Evolutionary conservation across 768 basidiomycete species (phyloP), one percentile per base, ranked within the genome.

Genomic region (Tylopilus felleus): DNA sequence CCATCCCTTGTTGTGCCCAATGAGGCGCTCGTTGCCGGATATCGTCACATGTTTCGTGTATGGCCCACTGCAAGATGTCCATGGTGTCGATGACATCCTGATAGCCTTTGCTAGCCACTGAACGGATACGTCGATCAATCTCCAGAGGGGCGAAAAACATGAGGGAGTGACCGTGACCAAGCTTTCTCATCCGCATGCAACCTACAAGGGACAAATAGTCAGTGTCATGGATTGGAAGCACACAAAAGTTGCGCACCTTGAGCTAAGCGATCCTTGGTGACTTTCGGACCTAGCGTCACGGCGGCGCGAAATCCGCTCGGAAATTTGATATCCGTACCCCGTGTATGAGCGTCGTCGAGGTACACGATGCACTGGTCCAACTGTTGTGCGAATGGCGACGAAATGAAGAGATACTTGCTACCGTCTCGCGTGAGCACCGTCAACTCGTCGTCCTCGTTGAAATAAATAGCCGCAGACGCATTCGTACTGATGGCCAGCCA

Each of bases 171-270:
- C 73, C 74, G 9, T 62, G 54, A 13, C 77, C 78, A 0, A 80
- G 70, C 55, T 72, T 71, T 8, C 79, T 69, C 78, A 80, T 78
- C 3, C 77, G 68, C 80, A 80, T 80, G 40, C 78, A 80, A 75
- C 80, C 48, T 56, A 10, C 12, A 14, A 27, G 27, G 2, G 7
- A 21, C 17, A 2, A 23, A 9, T 4, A 3, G 13, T 43, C 3
- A 43, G 23, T 8, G 8, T 3, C 13, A 8, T 8, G 12, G 3
- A 8, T 33, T 12, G 16, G 25, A 5, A 19, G 1, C 5, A 5
- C n/a, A 5, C 0, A n/a, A 39, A 5, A 5, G 4, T 5, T 16
- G 45, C 66, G 29, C 46, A 72, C 73, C 74, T 59, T 74, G 73
- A 2, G 61, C 36, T 7, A 74, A 43, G 17, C 71, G 66, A 43